Evolutionary conservation across 2,329 filamentous ascomycete species (phyloP).

Genomic region (Ophiosphaerella herpotricha): DNA sequence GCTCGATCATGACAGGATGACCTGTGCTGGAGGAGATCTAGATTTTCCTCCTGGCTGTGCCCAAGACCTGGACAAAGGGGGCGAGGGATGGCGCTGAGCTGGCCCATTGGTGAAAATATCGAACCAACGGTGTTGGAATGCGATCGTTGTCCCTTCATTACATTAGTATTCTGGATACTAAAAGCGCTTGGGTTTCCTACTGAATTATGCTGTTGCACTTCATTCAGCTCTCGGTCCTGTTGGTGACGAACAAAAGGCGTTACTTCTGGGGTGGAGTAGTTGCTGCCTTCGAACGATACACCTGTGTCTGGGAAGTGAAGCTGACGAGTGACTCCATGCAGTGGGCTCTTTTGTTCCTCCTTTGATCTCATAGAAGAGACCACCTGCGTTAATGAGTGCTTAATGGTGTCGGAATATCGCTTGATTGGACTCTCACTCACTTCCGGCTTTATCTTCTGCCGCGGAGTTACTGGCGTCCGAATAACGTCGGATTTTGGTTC

Average conservation of each 20-base stretch:
- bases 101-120: slow-evolving; percentile 19
- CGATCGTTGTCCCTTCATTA: neutral
- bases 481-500: too few relatives aligned
- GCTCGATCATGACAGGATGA: slow-evolving; percentile 7
- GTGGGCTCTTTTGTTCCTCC: slow-evolving; percentile 23
- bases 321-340: slow-evolving; percentile 27
- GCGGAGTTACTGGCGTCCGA: too few relatives aligned
- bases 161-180: slow-evolving; percentile 1
- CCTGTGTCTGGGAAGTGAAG: slow-evolving; percentile 12
- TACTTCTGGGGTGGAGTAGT: neutral
- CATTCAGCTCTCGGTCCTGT: slow-evolving; percentile 8
- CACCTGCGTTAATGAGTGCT: slow-evolving; percentile 20
- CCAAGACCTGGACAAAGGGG: slow-evolving; percentile 7
- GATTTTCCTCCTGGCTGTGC: neutral
- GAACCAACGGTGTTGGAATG: slow-evolving; percentile 1
- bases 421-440: slow-evolving; percentile 22
- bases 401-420: slow-evolving; percentile 21
- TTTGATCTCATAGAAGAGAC: slow-evolving; percentile 7
- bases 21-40: neutral
- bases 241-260: slow-evolving; percentile 10
- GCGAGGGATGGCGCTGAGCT: slow-evolving; percentile 24
- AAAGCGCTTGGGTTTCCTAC: slow-evolving; percentile 23
- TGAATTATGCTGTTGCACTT: slow-evolving; percentile 20
- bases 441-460: neutral
- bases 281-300: neutral